These are phyloP conservation scores for Umbelopsis vinacea DNA, from an alignment of 192 early-diverging fungal species.

Conservation along the genomic window DNA sequence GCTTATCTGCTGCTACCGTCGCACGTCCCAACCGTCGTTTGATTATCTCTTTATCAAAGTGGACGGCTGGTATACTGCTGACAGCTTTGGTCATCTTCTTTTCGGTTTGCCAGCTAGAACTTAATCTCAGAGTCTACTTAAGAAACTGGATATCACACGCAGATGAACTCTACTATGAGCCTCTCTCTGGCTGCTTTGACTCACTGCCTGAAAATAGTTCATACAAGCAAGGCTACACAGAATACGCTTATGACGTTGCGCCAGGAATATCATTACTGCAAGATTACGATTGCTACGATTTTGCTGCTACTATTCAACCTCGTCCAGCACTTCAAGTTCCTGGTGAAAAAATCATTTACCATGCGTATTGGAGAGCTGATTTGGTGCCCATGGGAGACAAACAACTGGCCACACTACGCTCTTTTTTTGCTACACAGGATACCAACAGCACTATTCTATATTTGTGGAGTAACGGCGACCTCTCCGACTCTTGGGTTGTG, in stretches of 20 bases:
- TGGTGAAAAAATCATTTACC: constrained; percentile 35
- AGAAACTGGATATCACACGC: constrained; percentile 46
- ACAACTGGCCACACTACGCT: constrained; percentile 44
- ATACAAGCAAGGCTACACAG: constrained; percentile 24
- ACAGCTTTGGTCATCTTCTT: neutral
- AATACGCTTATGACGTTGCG: constrained; percentile 35
- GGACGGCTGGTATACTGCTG: neutral
- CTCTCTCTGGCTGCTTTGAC: constrained; percentile 43
- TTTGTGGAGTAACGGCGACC: constrained; percentile 50
- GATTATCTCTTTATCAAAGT: constrained; percentile 5
- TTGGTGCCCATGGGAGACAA: constrained; percentile 42
- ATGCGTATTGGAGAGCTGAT: constrained; percentile 51
- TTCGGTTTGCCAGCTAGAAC: constrained; percentile 35
- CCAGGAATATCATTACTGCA: constrained; percentile 39
- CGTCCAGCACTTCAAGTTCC: neutral
- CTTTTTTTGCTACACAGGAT: constrained; percentile 50
- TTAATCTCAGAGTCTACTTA: constrained; percentile 43
- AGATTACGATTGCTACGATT: constrained; percentile 53
- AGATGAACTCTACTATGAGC: constrained; percentile 36
- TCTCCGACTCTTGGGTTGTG: constrained; percentile 24
- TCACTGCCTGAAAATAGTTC: constrained; percentile 27
- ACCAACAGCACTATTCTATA: constrained; percentile 35
- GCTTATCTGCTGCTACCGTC: neutral
- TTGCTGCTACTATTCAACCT: constrained; percentile 41
- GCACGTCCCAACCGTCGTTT: constrained; percentile 9